phyloP scores from a whole-genome alignment of 2,329 filamentous ascomycete species.

The Pseudopithomyces maydicus region DNA sequence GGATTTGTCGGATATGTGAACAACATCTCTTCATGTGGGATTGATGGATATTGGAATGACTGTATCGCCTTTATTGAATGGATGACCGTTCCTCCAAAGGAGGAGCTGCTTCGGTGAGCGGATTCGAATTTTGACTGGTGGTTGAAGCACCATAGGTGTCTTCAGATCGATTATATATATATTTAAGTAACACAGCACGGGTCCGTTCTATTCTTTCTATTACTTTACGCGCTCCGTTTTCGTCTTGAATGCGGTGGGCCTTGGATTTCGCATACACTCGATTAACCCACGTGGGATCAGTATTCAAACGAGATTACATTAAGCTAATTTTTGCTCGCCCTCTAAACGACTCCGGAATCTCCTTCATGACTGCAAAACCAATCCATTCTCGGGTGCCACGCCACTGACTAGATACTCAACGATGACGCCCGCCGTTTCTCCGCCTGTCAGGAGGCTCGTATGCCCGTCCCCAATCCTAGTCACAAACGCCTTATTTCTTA shows the following conservation, averaged over 20 bases:
- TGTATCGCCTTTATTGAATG: too few relatives aligned
- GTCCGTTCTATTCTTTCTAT: too few relatives aligned
- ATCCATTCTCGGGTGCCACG: conserved; percentile 29
- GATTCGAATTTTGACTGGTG: neutral
- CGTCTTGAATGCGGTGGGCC: neutral
- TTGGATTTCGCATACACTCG: too few relatives aligned
- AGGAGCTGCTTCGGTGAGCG: neutral
- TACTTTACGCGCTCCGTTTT: neutral
- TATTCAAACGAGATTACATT: too few relatives aligned
- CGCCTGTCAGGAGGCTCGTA: conserved; percentile 42
- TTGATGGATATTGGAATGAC: neutral
- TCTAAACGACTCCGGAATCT: neutral
- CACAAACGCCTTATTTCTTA: conserved; percentile 43
- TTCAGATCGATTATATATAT: neutral
- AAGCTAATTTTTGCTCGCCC: neutral
- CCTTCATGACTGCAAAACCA: conserved; percentile 10
- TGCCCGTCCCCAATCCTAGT: conserved; percentile 49
- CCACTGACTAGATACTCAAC: conserved; percentile 43
- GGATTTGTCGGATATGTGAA: neutral
- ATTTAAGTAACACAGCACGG: neutral
- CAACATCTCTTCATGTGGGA: neutral
- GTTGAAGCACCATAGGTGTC: neutral
- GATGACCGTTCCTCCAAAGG: neutral
- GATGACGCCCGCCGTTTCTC: conserved; percentile 38
- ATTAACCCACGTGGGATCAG: too few relatives aligned